phyloP scores from a whole-genome alignment of 2,329 filamentous ascomycete genomes.

The Clonostachys solani region DNA sequence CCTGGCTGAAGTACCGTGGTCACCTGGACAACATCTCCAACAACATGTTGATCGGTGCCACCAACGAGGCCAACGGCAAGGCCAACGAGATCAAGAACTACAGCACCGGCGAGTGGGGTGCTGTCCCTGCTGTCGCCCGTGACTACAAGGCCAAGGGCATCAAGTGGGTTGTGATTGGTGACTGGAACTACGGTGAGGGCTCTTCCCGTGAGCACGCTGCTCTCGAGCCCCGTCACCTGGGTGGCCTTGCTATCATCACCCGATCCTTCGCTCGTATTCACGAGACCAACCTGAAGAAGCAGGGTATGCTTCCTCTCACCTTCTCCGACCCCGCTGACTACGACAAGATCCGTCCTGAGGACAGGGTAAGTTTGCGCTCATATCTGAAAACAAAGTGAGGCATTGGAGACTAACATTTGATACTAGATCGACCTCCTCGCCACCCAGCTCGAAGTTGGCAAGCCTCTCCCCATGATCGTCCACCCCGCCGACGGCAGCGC shows the following conservation, averaged over 20 bases:
- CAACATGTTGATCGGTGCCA: slow-evolving; percentile 98
- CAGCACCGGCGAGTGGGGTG: slow-evolving; percentile 77
- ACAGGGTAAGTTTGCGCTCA: slow-evolving; percentile 53
- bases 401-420: slow-evolving; percentile 12
- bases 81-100: slow-evolving; percentile 97
- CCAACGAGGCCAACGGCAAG: slow-evolving; percentile 93
- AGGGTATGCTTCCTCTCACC: slow-evolving; percentile 98
- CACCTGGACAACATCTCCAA: slow-evolving; percentile 99
- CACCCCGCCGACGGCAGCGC: slow-evolving; percentile 80
- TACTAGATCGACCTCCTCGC: slow-evolving; percentile 72
- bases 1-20: slow-evolving; percentile 98
- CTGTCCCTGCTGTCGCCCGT: slow-evolving; percentile 89
- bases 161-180: slow-evolving; percentile 95
- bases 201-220: slow-evolving; percentile 97
- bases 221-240: slow-evolving; percentile 94
- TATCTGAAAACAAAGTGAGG: not conserved
- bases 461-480: slow-evolving; percentile 87
- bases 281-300: slow-evolving; percentile 99
- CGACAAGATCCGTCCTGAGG: slow-evolving; percentile 90
- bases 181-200: slow-evolving; percentile 99
- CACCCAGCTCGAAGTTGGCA: slow-evolving; percentile 86
- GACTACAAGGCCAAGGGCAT: slow-evolving; percentile 98
- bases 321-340: slow-evolving; percentile 95
- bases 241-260: slow-evolving; percentile 94
- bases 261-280: slow-evolving; percentile 98